These are phyloP conservation scores for Neoascochyta sp. DNA, from an alignment of 2,329 filamentous ascomycete species.

Conservation along the genomic window DNA sequence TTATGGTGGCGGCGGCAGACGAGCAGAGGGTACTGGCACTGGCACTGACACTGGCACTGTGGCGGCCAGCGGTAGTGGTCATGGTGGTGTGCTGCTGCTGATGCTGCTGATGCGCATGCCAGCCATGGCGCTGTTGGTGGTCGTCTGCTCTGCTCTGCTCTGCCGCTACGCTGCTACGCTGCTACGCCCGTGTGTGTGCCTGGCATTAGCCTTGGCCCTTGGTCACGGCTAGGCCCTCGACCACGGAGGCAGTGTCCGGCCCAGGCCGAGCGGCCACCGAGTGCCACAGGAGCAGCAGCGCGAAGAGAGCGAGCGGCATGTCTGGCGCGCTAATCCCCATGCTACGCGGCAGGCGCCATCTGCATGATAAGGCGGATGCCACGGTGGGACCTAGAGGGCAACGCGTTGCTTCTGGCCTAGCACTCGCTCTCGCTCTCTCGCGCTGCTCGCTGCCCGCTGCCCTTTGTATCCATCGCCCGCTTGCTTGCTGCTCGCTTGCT, in stretches of 20 bases:
- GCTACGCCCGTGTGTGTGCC: background rate
- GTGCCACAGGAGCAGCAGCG: constrained; percentile 3
- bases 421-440: constrained; percentile 5
- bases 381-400: constrained; percentile 13
- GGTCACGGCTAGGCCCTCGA: constrained; percentile 5
- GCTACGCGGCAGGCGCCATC: constrained; percentile 2
- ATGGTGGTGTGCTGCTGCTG: too few species aligned
- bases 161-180: constrained; percentile 1
- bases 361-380: constrained; percentile 23
- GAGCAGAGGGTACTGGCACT: background rate
- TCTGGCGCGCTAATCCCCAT: constrained; percentile 15
- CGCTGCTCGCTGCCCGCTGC: constrained; percentile 2
- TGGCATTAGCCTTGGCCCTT: background rate
- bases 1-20: constrained; percentile 3
- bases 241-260: constrained; percentile 6
- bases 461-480: constrained; percentile 5
- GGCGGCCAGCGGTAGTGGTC: constrained; percentile 2
- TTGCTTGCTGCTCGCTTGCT: constrained; percentile 1
- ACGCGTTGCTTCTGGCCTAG: constrained; percentile 18
- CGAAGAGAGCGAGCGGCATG: constrained; percentile 17
- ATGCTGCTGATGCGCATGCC: too few species aligned
- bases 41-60: background rate
- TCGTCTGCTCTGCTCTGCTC: constrained; percentile 3
- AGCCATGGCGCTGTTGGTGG: constrained; percentile 1
- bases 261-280: constrained; percentile 12